A percentile compares a stretch with the other conserved stretches of the same genome.
Conservation (phyloP, 257 asterid species). For the Capsicum pubescens region DNA sequence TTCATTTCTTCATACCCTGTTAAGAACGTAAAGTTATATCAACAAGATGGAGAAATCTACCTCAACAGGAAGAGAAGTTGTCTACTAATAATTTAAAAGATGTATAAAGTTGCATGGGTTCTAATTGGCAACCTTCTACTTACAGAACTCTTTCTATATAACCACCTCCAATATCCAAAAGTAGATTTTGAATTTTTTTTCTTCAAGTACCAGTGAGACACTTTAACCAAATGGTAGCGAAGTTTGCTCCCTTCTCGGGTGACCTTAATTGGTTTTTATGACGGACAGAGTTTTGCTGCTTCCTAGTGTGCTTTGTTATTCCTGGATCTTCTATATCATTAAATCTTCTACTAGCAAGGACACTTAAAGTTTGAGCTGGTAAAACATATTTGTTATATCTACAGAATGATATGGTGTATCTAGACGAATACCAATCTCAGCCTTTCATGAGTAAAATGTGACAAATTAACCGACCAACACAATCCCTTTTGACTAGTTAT, state of each 20-base stretch:
- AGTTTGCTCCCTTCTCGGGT: neutral
- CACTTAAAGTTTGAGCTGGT: neutral
- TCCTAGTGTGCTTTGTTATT: neutral
- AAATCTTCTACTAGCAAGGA: neutral
- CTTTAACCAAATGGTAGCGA: neutral
- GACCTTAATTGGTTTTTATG: constrained; percentile 3
- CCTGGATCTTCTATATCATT: neutral
- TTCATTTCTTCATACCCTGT: neutral
- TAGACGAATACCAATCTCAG: neutral
- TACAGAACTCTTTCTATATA: neutral
- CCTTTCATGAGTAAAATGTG: constrained; percentile 4
- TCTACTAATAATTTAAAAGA: neutral
- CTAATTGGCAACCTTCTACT: neutral
- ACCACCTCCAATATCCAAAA: constrained; percentile 13
- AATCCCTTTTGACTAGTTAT: neutral
- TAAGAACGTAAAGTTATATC: constrained; percentile 16
- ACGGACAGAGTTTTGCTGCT: constrained; percentile 11
- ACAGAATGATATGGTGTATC: neutral
- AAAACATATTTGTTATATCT: neutral
- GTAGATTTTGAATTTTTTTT: neutral
- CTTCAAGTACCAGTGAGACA: constrained; percentile 10
- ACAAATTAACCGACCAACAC: neutral
- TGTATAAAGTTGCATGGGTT: constrained; percentile 1
- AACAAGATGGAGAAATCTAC: constrained; percentile 1
- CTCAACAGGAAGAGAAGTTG: constrained; percentile 14